Conservation (phyloP, 306 rosid species). For the Pyrus betulifolia region DNA sequence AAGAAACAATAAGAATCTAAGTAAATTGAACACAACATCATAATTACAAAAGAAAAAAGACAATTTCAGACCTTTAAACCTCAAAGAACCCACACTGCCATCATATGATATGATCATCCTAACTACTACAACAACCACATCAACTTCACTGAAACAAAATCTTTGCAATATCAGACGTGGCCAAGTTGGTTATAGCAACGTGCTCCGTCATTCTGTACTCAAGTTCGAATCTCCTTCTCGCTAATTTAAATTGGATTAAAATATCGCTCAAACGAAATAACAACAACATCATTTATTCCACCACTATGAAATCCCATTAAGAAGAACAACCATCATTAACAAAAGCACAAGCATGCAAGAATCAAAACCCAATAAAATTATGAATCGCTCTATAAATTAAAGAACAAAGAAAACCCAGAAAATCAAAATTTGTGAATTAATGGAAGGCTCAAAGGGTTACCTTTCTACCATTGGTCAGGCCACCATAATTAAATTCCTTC, state of each 20-base stretch:
- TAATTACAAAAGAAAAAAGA: constrained; percentile 3
- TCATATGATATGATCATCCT: constrained; percentile 14
- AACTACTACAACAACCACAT: constrained; percentile 10
- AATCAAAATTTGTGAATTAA: constrained; percentile 6
- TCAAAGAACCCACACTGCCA: constrained; percentile 7
- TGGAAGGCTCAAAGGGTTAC: constrained; percentile 14
- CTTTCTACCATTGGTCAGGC: constrained; percentile 23
- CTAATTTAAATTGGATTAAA: neutral
- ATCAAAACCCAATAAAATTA: constrained; percentile 28
- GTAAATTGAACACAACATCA: constrained; percentile 16
- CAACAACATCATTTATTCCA: constrained; percentile 40
- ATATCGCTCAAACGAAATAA: neutral
- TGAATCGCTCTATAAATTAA: neutral
- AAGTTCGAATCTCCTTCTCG: neutral
- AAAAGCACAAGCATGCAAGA: constrained; percentile 43
- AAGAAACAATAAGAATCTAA: constrained; percentile 9
- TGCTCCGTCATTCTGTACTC: neutral
- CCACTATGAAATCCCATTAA: constrained; percentile 10
- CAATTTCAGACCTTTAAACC: constrained; percentile 7
- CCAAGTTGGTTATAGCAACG: neutral
- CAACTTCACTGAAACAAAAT: constrained; percentile 17
- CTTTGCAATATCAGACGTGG: neutral
- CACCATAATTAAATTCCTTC: constrained; percentile 33
- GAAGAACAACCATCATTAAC: constrained; percentile 22
- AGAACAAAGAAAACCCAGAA: neutral